Conservation (phyloP, 2,329 filamentous ascomycete species). For the Colletotrichum sp. region DNA sequence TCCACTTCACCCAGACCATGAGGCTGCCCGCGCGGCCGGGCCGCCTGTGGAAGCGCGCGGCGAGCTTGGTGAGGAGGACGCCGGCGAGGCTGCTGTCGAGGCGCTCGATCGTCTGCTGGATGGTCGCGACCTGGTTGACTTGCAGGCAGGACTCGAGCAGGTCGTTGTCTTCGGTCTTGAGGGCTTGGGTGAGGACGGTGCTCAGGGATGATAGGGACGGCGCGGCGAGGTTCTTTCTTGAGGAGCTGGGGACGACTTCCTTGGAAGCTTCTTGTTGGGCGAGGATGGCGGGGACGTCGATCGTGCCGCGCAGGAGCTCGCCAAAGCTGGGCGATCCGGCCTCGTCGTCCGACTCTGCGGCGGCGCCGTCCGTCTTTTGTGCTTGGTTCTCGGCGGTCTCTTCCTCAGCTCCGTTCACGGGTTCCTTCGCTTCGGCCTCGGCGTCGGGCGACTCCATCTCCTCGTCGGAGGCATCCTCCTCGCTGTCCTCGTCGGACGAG, state of each 20-base stretch:
- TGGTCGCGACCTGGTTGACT: slow-evolving; percentile 75
- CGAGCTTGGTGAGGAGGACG: slow-evolving; percentile 80
- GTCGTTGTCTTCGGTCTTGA: slow-evolving; percentile 88
- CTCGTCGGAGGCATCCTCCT: slow-evolving; percentile 52
- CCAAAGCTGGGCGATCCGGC: slow-evolving; percentile 74
- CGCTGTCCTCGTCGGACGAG: slow-evolving; percentile 59
- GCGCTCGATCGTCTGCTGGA: slow-evolving; percentile 88
- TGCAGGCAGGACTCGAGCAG: slow-evolving; percentile 93
- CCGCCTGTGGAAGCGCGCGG: slow-evolving; percentile 83
- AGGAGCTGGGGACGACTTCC: slow-evolving; percentile 41
- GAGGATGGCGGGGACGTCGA: slow-evolving; percentile 75
- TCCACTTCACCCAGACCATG: slow-evolving; percentile 97
- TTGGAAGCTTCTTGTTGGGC: slow-evolving; percentile 38
- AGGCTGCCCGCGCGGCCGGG: slow-evolving; percentile 90
- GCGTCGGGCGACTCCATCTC: slow-evolving; percentile 31
- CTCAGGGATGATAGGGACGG: slow-evolving; percentile 82
- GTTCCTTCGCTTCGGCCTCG: slow-evolving; percentile 13
- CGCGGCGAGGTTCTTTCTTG: slow-evolving; percentile 57
- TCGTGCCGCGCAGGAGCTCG: slow-evolving; percentile 78
- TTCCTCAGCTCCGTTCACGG: slow-evolving; percentile 29
- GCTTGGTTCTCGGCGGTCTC: slow-evolving; percentile 22
- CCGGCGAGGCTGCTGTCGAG: slow-evolving; percentile 86
- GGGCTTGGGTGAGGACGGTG: slow-evolving; percentile 91
- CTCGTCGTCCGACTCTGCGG: slow-evolving; percentile 51
- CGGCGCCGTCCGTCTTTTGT: slow-evolving; percentile 28